These are phyloP conservation scores for Cladophialophora exuberans DNA, from an alignment of 2,329 filamentous ascomycete genomes.

Conservation along the genomic window DNA sequence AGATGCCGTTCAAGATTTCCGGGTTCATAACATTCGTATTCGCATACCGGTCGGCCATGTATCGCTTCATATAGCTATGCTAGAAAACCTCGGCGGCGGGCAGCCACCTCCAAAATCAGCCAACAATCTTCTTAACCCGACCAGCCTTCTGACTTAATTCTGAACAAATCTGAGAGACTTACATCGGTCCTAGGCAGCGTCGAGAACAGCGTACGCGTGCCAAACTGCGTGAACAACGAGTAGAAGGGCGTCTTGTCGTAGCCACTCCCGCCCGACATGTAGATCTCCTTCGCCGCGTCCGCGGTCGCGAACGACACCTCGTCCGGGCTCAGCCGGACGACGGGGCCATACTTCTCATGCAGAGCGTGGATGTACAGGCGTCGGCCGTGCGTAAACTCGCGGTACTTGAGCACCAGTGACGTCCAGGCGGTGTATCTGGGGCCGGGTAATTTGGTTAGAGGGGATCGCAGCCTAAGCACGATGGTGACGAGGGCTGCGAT, in stretches of 20 bases:
- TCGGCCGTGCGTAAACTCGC: slow-evolving; percentile 16
- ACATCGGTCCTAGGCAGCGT: slow-evolving; percentile 7
- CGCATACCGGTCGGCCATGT: slow-evolving; percentile 8
- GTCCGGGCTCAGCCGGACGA: slow-evolving; percentile 38
- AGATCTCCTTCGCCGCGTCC: slow-evolving; percentile 38
- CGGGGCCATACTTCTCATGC: slow-evolving; percentile 30
- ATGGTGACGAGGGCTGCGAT: neutral
- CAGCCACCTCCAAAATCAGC: neutral
- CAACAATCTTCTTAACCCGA: neutral
- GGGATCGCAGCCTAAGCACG: neutral
- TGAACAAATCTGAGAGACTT: neutral
- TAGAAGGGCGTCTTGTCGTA: slow-evolving; percentile 44
- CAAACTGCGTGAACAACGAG: slow-evolving; percentile 36
- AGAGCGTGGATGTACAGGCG: slow-evolving; percentile 21
- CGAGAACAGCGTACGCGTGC: slow-evolving; percentile 15
- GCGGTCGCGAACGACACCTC: slow-evolving; percentile 46
- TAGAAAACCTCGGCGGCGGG: neutral
- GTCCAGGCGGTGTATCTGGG: slow-evolving; percentile 25
- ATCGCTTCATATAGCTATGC: slow-evolving; percentile 17
- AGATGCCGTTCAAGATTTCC: neutral
- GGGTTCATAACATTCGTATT: neutral
- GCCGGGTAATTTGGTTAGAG: slow-evolving; percentile 17
- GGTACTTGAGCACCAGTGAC: slow-evolving; percentile 15
- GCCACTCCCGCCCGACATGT: slow-evolving; percentile 38
- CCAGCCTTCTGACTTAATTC: neutral